Percentiles rank a stretch among this genome's conserved stretches.
Conservation (phyloP, 2,329 filamentous ascomycete genomes). For the Microsporum canis region DNA sequence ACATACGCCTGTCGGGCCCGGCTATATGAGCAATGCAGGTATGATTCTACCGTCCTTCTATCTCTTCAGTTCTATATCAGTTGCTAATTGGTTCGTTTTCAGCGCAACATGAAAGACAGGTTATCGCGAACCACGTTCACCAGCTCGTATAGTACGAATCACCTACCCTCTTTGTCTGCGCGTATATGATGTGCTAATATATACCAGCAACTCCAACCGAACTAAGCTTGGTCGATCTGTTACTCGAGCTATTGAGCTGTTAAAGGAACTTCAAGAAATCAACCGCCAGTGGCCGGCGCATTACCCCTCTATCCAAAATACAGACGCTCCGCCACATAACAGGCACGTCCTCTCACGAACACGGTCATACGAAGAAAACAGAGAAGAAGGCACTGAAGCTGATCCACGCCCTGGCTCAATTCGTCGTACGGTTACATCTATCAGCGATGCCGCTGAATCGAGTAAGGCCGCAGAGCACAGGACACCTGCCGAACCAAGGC, state of each 20-base stretch:
- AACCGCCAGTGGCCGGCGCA: constrained; percentile 89
- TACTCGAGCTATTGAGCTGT: constrained; percentile 68
- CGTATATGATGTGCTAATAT: constrained; percentile 13
- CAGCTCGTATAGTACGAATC: constrained; percentile 66
- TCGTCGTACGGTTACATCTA: constrained; percentile 60
- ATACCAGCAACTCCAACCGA: constrained; percentile 64
- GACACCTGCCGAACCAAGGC: constrained; percentile 56
- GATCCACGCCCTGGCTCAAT: constrained; percentile 42
- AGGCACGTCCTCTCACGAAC: constrained; percentile 22
- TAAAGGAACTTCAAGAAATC: constrained; percentile 75
- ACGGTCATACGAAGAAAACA: constrained; percentile 23
- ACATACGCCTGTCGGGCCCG: constrained; percentile 42
- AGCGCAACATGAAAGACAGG: constrained; percentile 53
- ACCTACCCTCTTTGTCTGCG: background rate
- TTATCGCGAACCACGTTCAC: constrained; percentile 71
- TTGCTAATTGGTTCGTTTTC: constrained; percentile 16
- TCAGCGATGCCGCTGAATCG: constrained; percentile 58
- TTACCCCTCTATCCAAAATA: constrained; percentile 57
- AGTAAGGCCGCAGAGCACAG: constrained; percentile 58
- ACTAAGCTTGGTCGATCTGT: constrained; percentile 80
- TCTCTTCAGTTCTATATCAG: background rate
- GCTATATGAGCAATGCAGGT: constrained; percentile 38
- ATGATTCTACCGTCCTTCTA: constrained; percentile 9
- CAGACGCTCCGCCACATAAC: constrained; percentile 18
- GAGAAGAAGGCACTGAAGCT: constrained; percentile 18